Evolutionary conservation across 2,329 filamentous ascomycete genomes (phyloP).

Genomic region (Taxawa tesnikishii): DNA sequence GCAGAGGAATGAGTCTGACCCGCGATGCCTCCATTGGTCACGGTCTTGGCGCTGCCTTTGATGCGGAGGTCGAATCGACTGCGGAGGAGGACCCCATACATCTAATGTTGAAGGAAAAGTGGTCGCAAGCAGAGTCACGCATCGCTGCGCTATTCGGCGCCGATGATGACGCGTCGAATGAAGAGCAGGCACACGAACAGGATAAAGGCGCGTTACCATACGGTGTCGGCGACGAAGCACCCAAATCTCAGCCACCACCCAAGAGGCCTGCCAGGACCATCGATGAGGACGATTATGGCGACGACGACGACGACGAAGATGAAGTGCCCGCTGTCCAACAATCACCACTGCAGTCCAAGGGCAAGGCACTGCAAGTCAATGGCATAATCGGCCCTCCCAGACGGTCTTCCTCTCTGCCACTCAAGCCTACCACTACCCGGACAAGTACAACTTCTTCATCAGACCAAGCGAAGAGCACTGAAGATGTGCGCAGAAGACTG

Average conservation of each 20-base stretch:
- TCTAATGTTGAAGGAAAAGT: conserved; percentile 61
- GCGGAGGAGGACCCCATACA: conserved; percentile 34
- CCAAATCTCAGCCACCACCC: conserved; percentile 33
- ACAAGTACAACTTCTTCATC: conserved; percentile 40
- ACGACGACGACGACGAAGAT: conserved; percentile 57
- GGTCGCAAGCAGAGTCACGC: conserved; percentile 62
- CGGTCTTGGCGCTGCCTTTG: conserved; percentile 16
- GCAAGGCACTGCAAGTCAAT: conserved; percentile 42
- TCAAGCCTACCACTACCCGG: conserved; percentile 49
- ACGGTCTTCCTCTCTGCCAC: conserved; percentile 55
- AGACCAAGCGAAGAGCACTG: conserved; percentile 55
- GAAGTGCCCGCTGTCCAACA: conserved; percentile 30
- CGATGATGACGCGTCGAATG: conserved; percentile 9
- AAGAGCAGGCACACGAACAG: conserved; percentile 2
- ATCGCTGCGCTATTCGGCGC: conserved; percentile 62
- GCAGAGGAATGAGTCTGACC: conserved; percentile 32
- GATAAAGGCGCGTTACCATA: neutral
- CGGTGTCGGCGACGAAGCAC: conserved; percentile 17
- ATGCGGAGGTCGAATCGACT: conserved; percentile 23
- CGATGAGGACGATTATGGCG: conserved; percentile 68
- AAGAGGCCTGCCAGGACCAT: conserved; percentile 70
- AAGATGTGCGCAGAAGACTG: conserved; percentile 84
- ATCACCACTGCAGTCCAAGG: conserved; percentile 38
- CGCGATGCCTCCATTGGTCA: conserved; percentile 26
- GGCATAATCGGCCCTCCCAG: conserved; percentile 51